Percentiles rank a stretch among this genome's conserved stretches.
These are phyloP conservation scores for Seiridium cupressi DNA, from an alignment of 2,329 filamentous ascomycete genomes.

Conservation along the genomic window DNA sequence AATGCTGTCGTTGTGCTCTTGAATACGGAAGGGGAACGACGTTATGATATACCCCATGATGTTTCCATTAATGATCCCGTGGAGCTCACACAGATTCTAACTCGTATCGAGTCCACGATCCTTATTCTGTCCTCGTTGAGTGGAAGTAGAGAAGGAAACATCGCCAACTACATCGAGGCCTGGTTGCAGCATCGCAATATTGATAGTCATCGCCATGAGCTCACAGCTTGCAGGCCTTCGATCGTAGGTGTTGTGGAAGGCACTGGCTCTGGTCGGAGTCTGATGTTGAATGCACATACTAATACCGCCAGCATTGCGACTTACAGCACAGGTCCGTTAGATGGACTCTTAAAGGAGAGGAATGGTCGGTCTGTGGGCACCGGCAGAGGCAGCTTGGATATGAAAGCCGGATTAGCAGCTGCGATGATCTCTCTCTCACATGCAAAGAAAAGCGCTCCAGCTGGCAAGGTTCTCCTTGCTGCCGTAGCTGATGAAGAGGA, in stretches of 20 bases:
- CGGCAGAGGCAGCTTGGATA: conserved; percentile 40
- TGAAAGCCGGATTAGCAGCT: conserved; percentile 51
- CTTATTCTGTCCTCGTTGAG: conserved; percentile 37
- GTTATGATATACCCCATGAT: conserved; percentile 42
- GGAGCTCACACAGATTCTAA: conserved; percentile 40
- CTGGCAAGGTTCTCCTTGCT: conserved; percentile 50
- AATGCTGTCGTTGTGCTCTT: conserved; percentile 63
- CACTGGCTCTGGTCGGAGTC: conserved; percentile 40
- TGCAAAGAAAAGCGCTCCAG: conserved; percentile 31
- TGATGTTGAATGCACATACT: conserved; percentile 53
- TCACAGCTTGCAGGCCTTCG: conserved; percentile 44
- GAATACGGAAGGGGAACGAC: conserved; percentile 62
- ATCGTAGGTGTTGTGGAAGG: conserved; percentile 47
- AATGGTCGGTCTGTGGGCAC: conserved; percentile 40
- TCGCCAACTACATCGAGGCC: conserved; percentile 43
- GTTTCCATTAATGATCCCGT: conserved; percentile 37
- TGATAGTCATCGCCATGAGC: conserved; percentile 48
- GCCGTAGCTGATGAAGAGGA: conserved; percentile 48
- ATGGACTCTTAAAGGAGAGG: background rate
- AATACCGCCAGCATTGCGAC: conserved; percentile 49
- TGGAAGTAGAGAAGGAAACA: conserved; percentile 43
- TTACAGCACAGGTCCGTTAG: conserved; percentile 45
- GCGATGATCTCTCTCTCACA: conserved; percentile 38
- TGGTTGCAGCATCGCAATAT: conserved; percentile 52
- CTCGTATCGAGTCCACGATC: conserved; percentile 49